phyloP scores from a whole-genome alignment of 306 rosid species.

The Myrica gale region DNA sequence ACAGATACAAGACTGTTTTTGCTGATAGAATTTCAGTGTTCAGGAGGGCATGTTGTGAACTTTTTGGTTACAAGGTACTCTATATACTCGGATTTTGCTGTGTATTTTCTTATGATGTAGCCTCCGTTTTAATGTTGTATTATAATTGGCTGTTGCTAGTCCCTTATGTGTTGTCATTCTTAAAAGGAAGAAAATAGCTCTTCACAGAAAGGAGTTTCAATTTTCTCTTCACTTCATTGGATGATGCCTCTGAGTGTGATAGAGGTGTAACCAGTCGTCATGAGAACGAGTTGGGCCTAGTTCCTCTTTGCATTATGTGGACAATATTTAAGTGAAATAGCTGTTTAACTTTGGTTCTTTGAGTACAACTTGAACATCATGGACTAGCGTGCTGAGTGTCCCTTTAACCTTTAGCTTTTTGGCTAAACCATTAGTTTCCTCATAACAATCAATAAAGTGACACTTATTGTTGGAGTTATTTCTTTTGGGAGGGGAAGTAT shows the following conservation, averaged over 20 bases:
- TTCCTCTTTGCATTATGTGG: not conserved
- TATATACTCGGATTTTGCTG: slow-evolving; percentile 16
- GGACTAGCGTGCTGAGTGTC: too few species aligned
- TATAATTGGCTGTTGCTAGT: not conserved
- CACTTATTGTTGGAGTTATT: not conserved
- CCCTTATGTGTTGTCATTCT: too few species aligned
- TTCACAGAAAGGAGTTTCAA: not conserved
- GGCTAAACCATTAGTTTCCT: too few species aligned
- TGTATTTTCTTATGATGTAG: slow-evolving; percentile 6
- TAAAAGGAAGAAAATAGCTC: too few species aligned
- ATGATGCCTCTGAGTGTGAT: not conserved
- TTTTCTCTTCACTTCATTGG: not conserved
- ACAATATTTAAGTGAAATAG: too few species aligned
- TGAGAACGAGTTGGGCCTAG: not conserved
- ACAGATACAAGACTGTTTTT: slow-evolving; percentile 95
- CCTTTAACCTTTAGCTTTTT: too few species aligned
- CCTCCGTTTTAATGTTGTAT: slow-evolving; percentile 14
- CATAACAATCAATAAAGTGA: not conserved
- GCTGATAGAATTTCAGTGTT: slow-evolving; percentile 94
- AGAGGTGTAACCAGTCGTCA: not conserved
- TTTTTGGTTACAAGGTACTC: slow-evolving; percentile 92
- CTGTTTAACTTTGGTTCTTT: too few species aligned
- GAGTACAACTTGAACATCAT: too few species aligned
- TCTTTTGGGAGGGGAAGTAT: not conserved
- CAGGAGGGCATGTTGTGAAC: slow-evolving; percentile 97